Evolutionary conservation across 805 yeast species (phyloP), one percentile per base, ranked within the genome.

Genomic region (Phaffomyces antillensis): DNA sequence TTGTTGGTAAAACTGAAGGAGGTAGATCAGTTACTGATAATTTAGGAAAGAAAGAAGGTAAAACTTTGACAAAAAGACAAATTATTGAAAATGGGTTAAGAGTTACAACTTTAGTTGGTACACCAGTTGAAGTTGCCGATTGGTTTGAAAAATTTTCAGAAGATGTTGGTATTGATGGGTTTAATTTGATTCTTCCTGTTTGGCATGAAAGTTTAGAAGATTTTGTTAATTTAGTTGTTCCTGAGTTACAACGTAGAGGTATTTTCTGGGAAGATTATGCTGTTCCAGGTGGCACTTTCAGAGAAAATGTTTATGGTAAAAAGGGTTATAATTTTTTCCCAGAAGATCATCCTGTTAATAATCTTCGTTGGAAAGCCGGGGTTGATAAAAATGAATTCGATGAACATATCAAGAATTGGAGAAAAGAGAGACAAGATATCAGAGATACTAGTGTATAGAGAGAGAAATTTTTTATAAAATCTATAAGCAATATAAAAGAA

Each of bases 121-220:
- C 23, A 20, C 23, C 23, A 5, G 23, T 20, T 20, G 23, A 20
- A 20, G 23, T 20, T 20, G 72, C 70, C 8, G 70, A 70, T 43
- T 61, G 62, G 47, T 58, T 71, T 32, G 67, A 68, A 45, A 45
- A 54, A 37, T 71, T 71, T 67, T 67, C 65, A 7, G 63, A 63
- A 12, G 56, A 60, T 20, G 59, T 67, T 16, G 71, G 63, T 39
- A 61, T 71, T 23, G 76, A 71, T 48, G 75, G 75, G 0, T 68
- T 70, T 51, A 71, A 71, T 45, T 53, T 71, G 38, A 62, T 65
- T 2, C 64, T 67, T 48, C 64, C 72, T 2, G 56, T 66, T 10
- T 51, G 59, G 18, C 72, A 70, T 20, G 67, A 64, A 5, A 51
- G 66, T 5, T 60, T 64, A 39, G 66, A 65, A 46, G 71, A 71